Evolutionary conservation across 2,329 filamentous ascomycete genomes (phyloP).

Genomic region (Fusarium pseudograminearum): DNA sequence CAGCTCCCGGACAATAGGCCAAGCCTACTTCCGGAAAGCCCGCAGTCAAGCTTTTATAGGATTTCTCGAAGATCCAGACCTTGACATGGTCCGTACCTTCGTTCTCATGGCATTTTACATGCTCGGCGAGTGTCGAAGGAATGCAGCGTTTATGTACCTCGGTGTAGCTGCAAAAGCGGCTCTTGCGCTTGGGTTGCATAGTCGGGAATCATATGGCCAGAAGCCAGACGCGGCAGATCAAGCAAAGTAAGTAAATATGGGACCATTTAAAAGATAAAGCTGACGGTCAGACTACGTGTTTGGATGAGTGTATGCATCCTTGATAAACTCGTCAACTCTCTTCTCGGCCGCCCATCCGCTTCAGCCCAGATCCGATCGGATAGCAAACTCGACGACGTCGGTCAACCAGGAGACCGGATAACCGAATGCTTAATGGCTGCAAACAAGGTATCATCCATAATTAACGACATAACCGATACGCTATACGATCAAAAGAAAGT

Average conservation of each 20-base stretch:
- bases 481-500: constrained; percentile 56
- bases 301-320: constrained; percentile 56
- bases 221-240: constrained; percentile 31
- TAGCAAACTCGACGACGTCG: constrained; percentile 26
- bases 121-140: constrained; percentile 69
- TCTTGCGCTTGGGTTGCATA: constrained; percentile 67
- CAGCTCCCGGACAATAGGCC: constrained; percentile 40
- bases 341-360: constrained; percentile 55
- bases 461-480: constrained; percentile 58
- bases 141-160: constrained; percentile 74
- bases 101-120: constrained; percentile 78
- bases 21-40: constrained; percentile 60
- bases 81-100: constrained; percentile 45
- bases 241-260: constrained; percentile 26
- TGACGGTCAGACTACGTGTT: constrained; percentile 48
- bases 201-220: constrained; percentile 41
- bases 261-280: neutral
- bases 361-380: constrained; percentile 42
- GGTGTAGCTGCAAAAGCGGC: constrained; percentile 70
- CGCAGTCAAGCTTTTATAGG: constrained; percentile 39
- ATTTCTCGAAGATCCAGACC: constrained; percentile 45
- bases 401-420: constrained; percentile 33
- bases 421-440: constrained; percentile 54
- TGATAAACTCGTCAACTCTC: constrained; percentile 55
- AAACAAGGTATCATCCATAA: constrained; percentile 57